Evolutionary conservation across 2,329 filamentous ascomycete species (phyloP), one percentile per base, ranked within the genome.

Genomic region (Ophiocordyceps camponoti-leonardi): DNA sequence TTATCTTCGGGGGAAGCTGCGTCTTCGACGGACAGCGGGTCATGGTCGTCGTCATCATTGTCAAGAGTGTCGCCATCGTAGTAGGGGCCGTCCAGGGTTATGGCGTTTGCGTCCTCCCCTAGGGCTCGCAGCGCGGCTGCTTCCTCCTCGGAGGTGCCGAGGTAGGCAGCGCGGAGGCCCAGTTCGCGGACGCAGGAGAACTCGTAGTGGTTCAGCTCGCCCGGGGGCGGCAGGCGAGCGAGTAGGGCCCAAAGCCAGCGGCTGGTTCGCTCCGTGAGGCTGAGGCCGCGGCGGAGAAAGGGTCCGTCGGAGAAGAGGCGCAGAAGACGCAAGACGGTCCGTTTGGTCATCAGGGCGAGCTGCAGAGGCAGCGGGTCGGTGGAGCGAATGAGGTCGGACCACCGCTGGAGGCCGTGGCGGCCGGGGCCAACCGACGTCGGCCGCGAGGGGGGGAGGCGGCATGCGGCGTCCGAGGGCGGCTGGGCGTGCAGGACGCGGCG

Each of bases 161-260:
- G 59, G 51, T 78, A 58, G 19, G 81, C 77, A 0, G 86, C 86
- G 51, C 79, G 74, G 61, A 86, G 86, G 0, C 83, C 87, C 31
- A 96, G 60, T 47, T 92, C 85, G 44, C 90, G 72, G 26, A 95
- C 67, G 54, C 79, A 77, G 6, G 79, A 81, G 30, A 94, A 75
- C 55, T 92, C 83, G 41, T 78, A 74, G 50, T 85, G 82, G 49
- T 77, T 76, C 58, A 95, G 66, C 59, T 84, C 79, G 1, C 86
- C 86, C 11, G 77, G 66, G 33, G 85, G 83, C 1, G 83, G 80
- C 48, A 90, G 71, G 47, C 79, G 74, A 3, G 83, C 86, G 41
- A 95, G 67, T 47, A 94, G 62, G 0, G 82, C 79, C 88, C 87
- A 95, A 4, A 85, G 67, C 90, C 90, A 96, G 16, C 78, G 72